phyloP scores from a whole-genome alignment of 257 asterid species.

The Solanum infundibuliforme region DNA sequence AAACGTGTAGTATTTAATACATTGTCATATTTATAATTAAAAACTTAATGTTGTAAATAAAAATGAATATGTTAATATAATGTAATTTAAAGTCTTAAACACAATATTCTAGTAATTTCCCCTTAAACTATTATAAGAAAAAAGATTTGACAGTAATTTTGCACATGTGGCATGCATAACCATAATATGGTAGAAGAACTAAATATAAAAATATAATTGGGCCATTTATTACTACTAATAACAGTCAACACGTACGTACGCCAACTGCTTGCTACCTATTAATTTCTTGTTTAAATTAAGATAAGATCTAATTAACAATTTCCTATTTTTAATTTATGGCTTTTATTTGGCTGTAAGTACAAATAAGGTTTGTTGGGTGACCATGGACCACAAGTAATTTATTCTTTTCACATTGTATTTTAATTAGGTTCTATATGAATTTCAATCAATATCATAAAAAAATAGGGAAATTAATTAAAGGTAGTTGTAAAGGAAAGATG shows the following conservation, averaged over 20 bases:
- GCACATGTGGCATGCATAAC: background rate
- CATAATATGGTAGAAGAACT: background rate
- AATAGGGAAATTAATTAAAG: background rate
- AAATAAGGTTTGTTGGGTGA: background rate
- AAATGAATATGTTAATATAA: too few species aligned
- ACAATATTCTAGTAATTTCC: too few species aligned
- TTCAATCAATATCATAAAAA: background rate
- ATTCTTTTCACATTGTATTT: background rate
- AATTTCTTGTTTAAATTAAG: background rate
- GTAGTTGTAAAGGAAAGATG: background rate
- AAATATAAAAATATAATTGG: background rate
- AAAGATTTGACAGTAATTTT: background rate
- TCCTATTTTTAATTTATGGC: background rate
- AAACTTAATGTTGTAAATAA: too few species aligned
- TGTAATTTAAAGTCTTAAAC: too few species aligned
- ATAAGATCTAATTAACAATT: background rate
- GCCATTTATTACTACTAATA: background rate
- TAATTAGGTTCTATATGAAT: background rate
- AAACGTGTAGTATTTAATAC: too few species aligned
- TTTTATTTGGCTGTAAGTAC: background rate
- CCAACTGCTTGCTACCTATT: background rate
- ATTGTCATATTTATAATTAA: too few species aligned
- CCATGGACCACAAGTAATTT: background rate
- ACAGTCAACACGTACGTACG: background rate
- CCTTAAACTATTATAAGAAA: background rate